Conservation (phyloP, 176 grass and related monocot species). For the Avena insularis region DNA sequence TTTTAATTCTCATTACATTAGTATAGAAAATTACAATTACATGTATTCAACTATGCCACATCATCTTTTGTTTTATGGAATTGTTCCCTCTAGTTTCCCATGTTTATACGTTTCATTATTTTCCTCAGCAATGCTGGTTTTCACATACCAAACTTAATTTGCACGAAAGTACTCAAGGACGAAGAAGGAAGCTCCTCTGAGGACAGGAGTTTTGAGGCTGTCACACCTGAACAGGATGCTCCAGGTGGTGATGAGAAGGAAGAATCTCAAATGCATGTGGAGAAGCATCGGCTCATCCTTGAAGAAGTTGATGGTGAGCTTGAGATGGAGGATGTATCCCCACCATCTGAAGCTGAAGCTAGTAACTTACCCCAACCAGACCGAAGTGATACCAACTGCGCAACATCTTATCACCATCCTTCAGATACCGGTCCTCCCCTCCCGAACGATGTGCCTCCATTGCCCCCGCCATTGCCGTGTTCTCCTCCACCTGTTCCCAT, state of each 20-base stretch:
- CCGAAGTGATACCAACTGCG: conserved; percentile 46
- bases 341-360: conserved; percentile 55
- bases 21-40: conserved; percentile 28
- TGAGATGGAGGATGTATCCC: conserved; percentile 99
- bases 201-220: conserved; percentile 91
- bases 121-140: conserved; percentile 89
- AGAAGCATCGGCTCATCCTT: conserved; percentile 78
- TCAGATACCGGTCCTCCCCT: conserved; percentile 65
- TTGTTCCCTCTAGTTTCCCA: background rate
- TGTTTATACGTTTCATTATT: conserved; percentile 42
- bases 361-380: conserved; percentile 29
- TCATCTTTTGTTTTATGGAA: background rate
- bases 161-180: conserved; percentile 78
- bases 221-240: conserved; percentile 81
- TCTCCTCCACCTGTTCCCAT: conserved; percentile 70
- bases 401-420: conserved; percentile 32
- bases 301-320: conserved; percentile 98
- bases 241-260: conserved; percentile 54
- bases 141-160: conserved; percentile 77
- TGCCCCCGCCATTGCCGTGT: conserved; percentile 85
- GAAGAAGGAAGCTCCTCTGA: conserved; percentile 78
- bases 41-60: background rate
- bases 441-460: conserved; percentile 73
- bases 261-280: conserved; percentile 52
- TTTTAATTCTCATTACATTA: conserved; percentile 14